phyloP scores from a whole-genome alignment of 1,284 basidiomycete species.

The Ganoderma multipileum region DNA sequence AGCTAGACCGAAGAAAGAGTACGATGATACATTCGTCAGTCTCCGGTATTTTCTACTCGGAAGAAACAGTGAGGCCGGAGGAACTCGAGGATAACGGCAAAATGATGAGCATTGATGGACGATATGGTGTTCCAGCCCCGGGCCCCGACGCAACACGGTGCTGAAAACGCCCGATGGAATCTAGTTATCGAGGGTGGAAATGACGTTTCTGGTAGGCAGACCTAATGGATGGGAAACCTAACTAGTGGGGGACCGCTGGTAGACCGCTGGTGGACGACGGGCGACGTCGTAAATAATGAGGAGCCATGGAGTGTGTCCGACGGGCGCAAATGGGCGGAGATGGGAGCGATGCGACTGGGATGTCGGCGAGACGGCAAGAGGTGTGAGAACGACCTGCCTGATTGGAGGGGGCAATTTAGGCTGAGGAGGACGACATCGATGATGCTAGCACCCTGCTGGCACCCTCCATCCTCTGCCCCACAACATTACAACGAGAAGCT shows the following conservation, averaged over 20 bases:
- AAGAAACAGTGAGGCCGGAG: neutral
- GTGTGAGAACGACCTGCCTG: slow-evolving; percentile 31
- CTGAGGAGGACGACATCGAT: slow-evolving; percentile 1
- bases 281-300: slow-evolving; percentile 1
- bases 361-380: slow-evolving; percentile 12
- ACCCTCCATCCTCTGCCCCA: slow-evolving; percentile 3
- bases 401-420: slow-evolving; percentile 16
- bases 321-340: slow-evolving; percentile 5
- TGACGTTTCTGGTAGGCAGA: slow-evolving; percentile 21
- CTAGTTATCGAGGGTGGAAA: slow-evolving; percentile 22
- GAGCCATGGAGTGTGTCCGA: neutral
- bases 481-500: neutral
- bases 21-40: neutral
- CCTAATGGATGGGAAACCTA: slow-evolving; percentile 9
- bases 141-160: neutral
- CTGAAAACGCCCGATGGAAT: slow-evolving; percentile 26
- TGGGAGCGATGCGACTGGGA: slow-evolving; percentile 8
- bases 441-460: slow-evolving; percentile 15
- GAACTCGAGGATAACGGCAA: neutral
- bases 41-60: neutral
- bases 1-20: neutral
- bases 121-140: neutral
- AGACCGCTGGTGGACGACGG: slow-evolving; percentile 6
- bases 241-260: neutral
- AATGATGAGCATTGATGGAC: slow-evolving; percentile 5